Conservation (phyloP, 768 basidiomycete species). For the Boletus pseudopeckii region DNA sequence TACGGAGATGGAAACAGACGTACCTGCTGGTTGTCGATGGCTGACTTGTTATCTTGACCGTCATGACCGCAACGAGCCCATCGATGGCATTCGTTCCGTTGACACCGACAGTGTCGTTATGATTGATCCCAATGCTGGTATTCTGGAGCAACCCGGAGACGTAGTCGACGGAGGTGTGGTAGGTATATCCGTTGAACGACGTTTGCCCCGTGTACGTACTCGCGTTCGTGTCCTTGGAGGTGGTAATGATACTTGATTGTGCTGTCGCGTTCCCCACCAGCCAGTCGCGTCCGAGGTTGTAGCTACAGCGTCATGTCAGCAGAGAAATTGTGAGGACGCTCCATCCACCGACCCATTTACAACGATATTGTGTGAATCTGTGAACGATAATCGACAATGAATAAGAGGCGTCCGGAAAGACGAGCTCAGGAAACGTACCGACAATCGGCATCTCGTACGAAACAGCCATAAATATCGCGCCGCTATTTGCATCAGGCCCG, state of each 20-base stretch:
- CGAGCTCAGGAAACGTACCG: slow-evolving; percentile 38
- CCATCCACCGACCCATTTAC: slow-evolving; percentile 52
- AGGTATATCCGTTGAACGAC: slow-evolving; percentile 64
- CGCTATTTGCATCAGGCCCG: slow-evolving; percentile 58
- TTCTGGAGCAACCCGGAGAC: slow-evolving; percentile 69
- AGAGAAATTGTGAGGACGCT: background rate
- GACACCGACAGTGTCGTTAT: slow-evolving; percentile 51
- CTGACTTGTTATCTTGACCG: slow-evolving; percentile 55
- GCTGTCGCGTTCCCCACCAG: slow-evolving; percentile 80
- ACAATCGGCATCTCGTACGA: slow-evolving; percentile 71
- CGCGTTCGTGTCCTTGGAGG: slow-evolving; percentile 36
- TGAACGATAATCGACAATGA: background rate
- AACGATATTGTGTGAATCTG: slow-evolving; percentile 68
- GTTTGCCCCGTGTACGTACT: slow-evolving; percentile 63
- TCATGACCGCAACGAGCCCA: slow-evolving; percentile 77
- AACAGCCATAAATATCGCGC: slow-evolving; percentile 71
- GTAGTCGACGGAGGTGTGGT: slow-evolving; percentile 66
- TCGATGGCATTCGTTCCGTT: slow-evolving; percentile 65
- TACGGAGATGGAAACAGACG: background rate
- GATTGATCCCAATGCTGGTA: slow-evolving; percentile 67
- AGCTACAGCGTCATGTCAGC: slow-evolving; percentile 33
- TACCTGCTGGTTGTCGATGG: slow-evolving; percentile 31
- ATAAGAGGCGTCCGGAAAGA: background rate
- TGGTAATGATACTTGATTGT: slow-evolving; percentile 30
- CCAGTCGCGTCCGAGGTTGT: slow-evolving; percentile 83